Evolutionary conservation across 2,329 filamentous ascomycete species (phyloP).

Genomic region (Alternaria infectoria): DNA sequence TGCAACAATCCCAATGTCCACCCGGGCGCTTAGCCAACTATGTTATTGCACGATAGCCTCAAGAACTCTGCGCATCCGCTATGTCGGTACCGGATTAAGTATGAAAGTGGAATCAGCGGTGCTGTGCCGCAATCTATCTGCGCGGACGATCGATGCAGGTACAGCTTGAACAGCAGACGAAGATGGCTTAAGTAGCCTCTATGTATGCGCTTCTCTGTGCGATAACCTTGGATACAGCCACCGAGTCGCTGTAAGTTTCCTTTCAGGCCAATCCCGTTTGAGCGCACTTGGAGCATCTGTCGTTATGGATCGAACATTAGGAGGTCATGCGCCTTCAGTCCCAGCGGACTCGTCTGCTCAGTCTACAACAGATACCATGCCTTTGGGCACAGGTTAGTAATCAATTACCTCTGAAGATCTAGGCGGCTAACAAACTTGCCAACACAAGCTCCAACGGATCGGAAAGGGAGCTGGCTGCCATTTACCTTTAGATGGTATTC

Average conservation of each 20-base stretch:
- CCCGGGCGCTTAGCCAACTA: conserved; percentile 10
- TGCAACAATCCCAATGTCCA: conserved; percentile 2
- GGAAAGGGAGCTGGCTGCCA: neutral
- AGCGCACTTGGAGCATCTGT: neutral
- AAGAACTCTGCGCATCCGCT: neutral
- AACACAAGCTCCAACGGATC: neutral
- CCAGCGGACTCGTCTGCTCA: neutral
- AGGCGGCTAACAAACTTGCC: neutral
- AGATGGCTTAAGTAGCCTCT: neutral
- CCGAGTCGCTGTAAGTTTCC: neutral
- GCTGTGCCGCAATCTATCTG: neutral
- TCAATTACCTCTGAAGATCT: neutral
- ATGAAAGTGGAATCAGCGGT: neutral
- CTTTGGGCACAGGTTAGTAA: neutral
- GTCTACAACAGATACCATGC: neutral
- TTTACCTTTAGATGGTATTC: neutral
- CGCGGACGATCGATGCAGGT: neutral
- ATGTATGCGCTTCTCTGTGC: neutral
- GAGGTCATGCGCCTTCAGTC: neutral
- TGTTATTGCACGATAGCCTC: conserved; percentile 5
- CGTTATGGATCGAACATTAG: neutral
- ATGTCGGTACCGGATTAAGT: neutral
- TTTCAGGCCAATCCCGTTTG: neutral
- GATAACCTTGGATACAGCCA: neutral
- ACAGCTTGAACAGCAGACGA: neutral